Base-by-base conservation (phyloP, 306 rosid genomes). In the Argentina anserina region DNA sequence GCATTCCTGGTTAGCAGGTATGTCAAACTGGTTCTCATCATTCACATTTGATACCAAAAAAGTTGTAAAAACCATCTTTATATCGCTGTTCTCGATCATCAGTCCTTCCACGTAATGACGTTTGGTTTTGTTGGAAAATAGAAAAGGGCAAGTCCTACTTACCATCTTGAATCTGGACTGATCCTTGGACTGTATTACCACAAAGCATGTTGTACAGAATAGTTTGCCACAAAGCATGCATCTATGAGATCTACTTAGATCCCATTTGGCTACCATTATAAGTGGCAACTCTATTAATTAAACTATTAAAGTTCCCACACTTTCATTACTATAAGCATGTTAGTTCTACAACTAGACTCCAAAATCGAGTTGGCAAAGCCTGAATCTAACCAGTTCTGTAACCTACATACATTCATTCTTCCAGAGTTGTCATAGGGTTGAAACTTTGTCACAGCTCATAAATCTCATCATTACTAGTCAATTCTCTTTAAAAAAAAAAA, bases 171-270 rank as follows among this genome's bases (percentile, higher is more conserved):
- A 69, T 33, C 62, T 69, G 62, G 73, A 49, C 61, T 0, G 13
- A n/a, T 21, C 21, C 73, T 69, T 47, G 60, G 21, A 69, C 73
- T 33, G 8, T 33, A 69, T 69, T 17, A n/a, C n/a, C n/a, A n/a
- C n/a, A n/a, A n/a, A n/a, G n/a, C n/a, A n/a, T n/a, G n/a, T n/a
- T n/a, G n/a, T n/a, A n/a, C n/a, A n/a, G n/a, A 29, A 26, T 9
- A 15, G 41, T 60, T 56, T 1, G 1, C 34, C 20, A 3, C 36
- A 40, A 23, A 6, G 28, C 70, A 23, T 40, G 28, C 70, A 23
- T 40, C 33, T 29, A 1, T 2, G 37, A 59, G 37, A 59, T 29
- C 39, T 28, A 26, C 39, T 55, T 10, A 3, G 59, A 9, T 21
- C 29, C 59, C 29, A 49, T 1, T 26, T 41, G 9, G 15, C 70